phyloP scores from a whole-genome alignment of 331 rosid genomes.

The Spiraea crenata region DNA sequence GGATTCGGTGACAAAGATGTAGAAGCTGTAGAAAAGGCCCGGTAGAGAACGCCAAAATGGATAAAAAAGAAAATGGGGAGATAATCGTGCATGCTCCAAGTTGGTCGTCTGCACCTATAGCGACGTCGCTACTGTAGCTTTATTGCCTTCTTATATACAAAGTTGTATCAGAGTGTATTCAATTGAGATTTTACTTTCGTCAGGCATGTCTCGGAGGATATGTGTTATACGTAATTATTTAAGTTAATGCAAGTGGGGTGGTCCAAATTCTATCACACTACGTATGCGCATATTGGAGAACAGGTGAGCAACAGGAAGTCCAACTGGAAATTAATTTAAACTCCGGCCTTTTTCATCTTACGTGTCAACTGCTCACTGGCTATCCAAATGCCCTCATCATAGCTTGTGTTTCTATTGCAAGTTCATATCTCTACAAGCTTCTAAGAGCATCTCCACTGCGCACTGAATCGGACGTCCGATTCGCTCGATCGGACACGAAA shows the following conservation, averaged over 20 bases:
- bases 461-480: no score
- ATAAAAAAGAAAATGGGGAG: constrained; percentile 15
- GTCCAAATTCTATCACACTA: background rate
- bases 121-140: background rate
- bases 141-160: no score
- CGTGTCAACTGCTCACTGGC: constrained; percentile 4
- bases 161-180: no score
- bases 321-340: background rate
- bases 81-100: constrained; percentile 18
- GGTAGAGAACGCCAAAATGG: constrained; percentile 25
- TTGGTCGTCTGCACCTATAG: background rate
- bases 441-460: no score
- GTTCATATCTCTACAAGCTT: no score
- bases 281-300: background rate
- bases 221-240: background rate
- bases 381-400: background rate
- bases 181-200: background rate
- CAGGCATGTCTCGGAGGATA: background rate
- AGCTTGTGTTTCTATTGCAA: background rate
- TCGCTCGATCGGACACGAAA: no score
- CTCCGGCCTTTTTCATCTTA: background rate
- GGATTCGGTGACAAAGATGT: background rate
- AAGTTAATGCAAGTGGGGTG: constrained; percentile 24
- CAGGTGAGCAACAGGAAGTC: constrained; percentile 4
- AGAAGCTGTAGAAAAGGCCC: background rate